Base-by-base conservation (phyloP, 371 early-diverging fungal species). In the Syncephalis fuscata region DNA sequence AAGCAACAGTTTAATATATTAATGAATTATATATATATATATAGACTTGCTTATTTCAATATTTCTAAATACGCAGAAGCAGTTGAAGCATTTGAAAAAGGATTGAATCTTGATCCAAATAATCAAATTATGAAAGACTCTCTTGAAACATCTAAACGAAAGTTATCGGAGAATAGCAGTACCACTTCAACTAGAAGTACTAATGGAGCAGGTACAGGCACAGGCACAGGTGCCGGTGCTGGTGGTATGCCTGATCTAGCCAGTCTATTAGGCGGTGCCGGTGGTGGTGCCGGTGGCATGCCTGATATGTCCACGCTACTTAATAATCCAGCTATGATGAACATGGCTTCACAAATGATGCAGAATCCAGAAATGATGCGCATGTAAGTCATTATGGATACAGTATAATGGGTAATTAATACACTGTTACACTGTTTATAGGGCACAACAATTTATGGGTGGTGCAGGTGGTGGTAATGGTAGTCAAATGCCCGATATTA, bases 311-410 rank as follows among this genome's bases (percentile, higher is more conserved):
- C 66, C 9, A 56, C 81, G 44, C 64, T 93, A 64, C 62, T 92
- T 73, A 84, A 63, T 61, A 91, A 94, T 70, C 95, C 95, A 21
- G 79, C 76, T 21, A 63, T 94, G 54, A 92, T 91, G 91, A 70
- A 66, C 59, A 92, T 92, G 93, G 92, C 90, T 3, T 77, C 80
- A 56, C 81, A 54, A 8, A 2, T 44, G 23, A 45, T 49, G 54
- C 48, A 45, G 11, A 45, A 49, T 23, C 49, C 54, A 14, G 45
- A 54, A 8, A 2, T 49, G 27, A 17, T 24, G 50, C 43, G 45
- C 41, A n/a, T 45, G 50, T 54, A 49, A 44, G 50, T 43, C 22
- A 16, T 22, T 42, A 44, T 49, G 21, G n/a, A n/a, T n/a, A n/a
- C n/a, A n/a, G n/a, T n/a, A n/a, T n/a, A n/a, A n/a, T n/a, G n/a